Percentiles rank a stretch among this genome's conserved stretches.
Evolutionary conservation across 1,284 basidiomycete genomes (phyloP).

Genomic region (Ustilago hordei): DNA sequence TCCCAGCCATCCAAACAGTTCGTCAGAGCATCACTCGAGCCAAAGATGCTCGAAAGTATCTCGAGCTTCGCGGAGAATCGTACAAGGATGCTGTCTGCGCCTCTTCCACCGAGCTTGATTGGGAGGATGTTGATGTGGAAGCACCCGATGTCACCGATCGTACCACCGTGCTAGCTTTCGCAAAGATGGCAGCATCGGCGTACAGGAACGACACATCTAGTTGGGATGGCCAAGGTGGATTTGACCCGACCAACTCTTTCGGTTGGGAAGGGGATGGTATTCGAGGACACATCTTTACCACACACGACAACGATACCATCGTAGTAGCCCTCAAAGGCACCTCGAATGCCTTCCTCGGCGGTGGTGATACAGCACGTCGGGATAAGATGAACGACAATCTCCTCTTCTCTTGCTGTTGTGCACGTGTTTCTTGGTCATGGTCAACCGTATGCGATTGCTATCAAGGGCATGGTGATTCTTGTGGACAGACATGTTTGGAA

Average conservation of each 20-base stretch:
- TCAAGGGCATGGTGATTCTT: slow-evolving; percentile 71
- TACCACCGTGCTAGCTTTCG: slow-evolving; percentile 82
- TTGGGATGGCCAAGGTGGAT: slow-evolving; percentile 64
- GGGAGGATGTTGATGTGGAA: slow-evolving; percentile 73
- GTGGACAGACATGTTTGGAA: slow-evolving; percentile 85
- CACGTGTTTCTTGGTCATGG: slow-evolving; percentile 93
- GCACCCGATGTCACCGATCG: slow-evolving; percentile 79
- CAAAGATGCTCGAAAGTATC: slow-evolving; percentile 35
- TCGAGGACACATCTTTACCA: slow-evolving; percentile 81
- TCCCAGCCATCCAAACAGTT: slow-evolving; percentile 38
- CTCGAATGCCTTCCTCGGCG: slow-evolving; percentile 80
- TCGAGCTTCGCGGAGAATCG: slow-evolving; percentile 46
- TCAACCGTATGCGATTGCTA: slow-evolving; percentile 93
- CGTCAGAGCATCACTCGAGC: slow-evolving; percentile 47
- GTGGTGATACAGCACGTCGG: slow-evolving; percentile 86
- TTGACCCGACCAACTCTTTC: slow-evolving; percentile 77
- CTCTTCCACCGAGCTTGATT: slow-evolving; percentile 57
- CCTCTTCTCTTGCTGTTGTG: slow-evolving; percentile 98
- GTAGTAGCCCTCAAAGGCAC: slow-evolving; percentile 95
- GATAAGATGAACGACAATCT: slow-evolving; percentile 96
- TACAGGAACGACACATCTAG: slow-evolving; percentile 72
- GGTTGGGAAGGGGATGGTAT: slow-evolving; percentile 94
- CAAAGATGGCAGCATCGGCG: slow-evolving; percentile 94
- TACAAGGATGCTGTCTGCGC: slow-evolving; percentile 46
- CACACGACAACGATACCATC: slow-evolving; percentile 78